Conservation (phyloP, 768 basidiomycete genomes). For the Boletus sensibilis region DNA sequence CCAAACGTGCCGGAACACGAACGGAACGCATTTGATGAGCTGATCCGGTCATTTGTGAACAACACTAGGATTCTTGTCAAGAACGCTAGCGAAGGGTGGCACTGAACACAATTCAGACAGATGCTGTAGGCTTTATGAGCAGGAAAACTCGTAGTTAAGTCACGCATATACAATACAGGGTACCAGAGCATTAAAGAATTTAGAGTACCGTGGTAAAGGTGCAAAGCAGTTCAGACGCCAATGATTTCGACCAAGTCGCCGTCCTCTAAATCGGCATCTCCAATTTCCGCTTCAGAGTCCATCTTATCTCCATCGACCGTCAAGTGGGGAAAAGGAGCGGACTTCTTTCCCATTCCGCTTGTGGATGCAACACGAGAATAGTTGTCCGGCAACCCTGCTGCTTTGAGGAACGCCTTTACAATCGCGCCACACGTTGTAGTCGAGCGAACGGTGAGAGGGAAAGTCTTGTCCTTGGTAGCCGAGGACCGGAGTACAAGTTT, state of each 20-base stretch:
- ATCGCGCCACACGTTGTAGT: constrained; percentile 78
- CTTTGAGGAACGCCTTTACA: constrained; percentile 71
- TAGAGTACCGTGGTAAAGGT: constrained; percentile 9
- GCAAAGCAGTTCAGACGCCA: constrained; percentile 41
- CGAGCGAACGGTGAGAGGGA: constrained; percentile 66
- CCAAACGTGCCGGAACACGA: constrained; percentile 59
- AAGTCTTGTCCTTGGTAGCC: constrained; percentile 45
- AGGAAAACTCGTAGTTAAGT: constrained; percentile 1
- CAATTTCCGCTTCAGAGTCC: constrained; percentile 57
- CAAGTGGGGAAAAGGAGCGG: constrained; percentile 34
- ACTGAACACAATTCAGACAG: constrained; percentile 4
- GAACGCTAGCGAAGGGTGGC: constrained; percentile 62
- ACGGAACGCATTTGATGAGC: constrained; percentile 80
- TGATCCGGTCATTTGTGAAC: constrained; percentile 90
- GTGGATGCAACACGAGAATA: constrained; percentile 42
- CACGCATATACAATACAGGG: constrained; percentile 1
- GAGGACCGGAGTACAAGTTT: constrained; percentile 65
- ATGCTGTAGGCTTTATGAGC: background rate
- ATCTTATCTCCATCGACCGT: constrained; percentile 73
- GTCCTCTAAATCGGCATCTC: constrained; percentile 71
- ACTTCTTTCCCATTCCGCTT: constrained; percentile 34
- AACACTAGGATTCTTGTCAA: constrained; percentile 86
- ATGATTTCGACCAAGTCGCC: constrained; percentile 78
- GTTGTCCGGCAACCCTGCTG: constrained; percentile 56
- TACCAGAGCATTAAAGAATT: constrained; percentile 13